Base-by-base conservation (phyloP, 192 early-diverging fungal genomes). In the Gamsiella multidivaricata region DNA sequence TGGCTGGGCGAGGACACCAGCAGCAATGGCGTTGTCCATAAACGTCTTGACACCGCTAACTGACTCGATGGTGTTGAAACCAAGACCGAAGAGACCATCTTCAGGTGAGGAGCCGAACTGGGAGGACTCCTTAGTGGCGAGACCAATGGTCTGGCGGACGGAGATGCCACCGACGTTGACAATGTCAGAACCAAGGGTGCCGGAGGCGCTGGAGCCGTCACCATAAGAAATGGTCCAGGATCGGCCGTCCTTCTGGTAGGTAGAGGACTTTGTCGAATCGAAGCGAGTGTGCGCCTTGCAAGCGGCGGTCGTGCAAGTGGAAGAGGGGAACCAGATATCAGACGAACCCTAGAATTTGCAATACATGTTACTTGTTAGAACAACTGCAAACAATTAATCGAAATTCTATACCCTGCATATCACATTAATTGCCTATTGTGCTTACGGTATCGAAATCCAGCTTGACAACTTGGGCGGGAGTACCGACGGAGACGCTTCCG, bases 41-140 rank as follows among this genome's bases (percentile, higher is more conserved):
- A 87, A 87, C 10, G 84, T 85, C 67, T 82, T 82, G 53, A 80
- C 67, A 45, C 82, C 84, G 18, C 47, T n/a, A 18, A 81, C 82
- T 17, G 76, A 64, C 14, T 80, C 64, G 20, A 85, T 71, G 28
- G 62, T 69, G 34, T 89, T 67, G 82, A 87, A 90, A 20, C 86
- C 88, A 9, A 92, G 86, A 43, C 90, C 90, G 3, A 92, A 66
- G 28, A 92, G 73, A 18, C 89, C 90, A 54, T 90, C 89, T 10
- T 88, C 86, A 3, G 81, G 84, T 45, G 87, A 89, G 9, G 70
- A 66, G 28, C 79, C 75, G 58, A 89, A 92, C 10, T 80, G 79
- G 11, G 70, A 59, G 3, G 89, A 89, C 52, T 86, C 86, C 22
- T 70, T 84, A 53, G 82, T 86, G n/a, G 89, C 90, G 6, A 90